Evolutionary conservation across 345 rosid genomes (phyloP).

Genomic region (Orychophragmus violaceus): DNA sequence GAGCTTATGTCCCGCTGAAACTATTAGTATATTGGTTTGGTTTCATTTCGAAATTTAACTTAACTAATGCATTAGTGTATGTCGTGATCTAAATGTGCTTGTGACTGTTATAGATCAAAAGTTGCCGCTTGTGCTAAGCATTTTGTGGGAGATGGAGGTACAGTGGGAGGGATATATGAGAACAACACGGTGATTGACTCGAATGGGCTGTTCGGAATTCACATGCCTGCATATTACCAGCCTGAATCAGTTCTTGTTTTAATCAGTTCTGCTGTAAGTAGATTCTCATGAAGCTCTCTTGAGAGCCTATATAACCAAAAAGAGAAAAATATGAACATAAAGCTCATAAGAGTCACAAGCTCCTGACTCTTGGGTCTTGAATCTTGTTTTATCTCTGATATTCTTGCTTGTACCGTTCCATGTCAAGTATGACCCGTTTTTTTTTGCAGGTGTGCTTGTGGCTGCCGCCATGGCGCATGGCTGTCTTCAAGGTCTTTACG

Average conservation of each 20-base stretch:
- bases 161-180: no score
- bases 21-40: not conserved
- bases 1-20: not conserved
- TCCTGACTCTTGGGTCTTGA: not conserved
- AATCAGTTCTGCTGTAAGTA: conserved; percentile 45
- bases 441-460: no score
- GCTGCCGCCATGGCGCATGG: no score
- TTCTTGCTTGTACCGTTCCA: conserved; percentile 81
- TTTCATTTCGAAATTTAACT: not conserved
- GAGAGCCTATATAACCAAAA: conserved; percentile 48
- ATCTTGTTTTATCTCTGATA: conserved; percentile 20
- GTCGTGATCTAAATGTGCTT: not conserved
- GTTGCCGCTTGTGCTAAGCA: no score
- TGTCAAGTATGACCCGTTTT: conserved; percentile 72
- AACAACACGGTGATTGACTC: no score
- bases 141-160: no score
- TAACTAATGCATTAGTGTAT: not conserved
- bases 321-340: not conserved
- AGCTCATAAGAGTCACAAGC: not conserved
- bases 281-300: conserved; percentile 47
- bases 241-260: conserved; percentile 49
- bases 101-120: conserved; percentile 31
- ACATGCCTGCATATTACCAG: no score
- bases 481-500: no score
- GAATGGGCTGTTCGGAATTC: no score